Percentiles rank a stretch among this genome's conserved stretches.
phyloP scores from a whole-genome alignment of 805 yeast genomes.

The Saccharomyces paradoxus region DNA sequence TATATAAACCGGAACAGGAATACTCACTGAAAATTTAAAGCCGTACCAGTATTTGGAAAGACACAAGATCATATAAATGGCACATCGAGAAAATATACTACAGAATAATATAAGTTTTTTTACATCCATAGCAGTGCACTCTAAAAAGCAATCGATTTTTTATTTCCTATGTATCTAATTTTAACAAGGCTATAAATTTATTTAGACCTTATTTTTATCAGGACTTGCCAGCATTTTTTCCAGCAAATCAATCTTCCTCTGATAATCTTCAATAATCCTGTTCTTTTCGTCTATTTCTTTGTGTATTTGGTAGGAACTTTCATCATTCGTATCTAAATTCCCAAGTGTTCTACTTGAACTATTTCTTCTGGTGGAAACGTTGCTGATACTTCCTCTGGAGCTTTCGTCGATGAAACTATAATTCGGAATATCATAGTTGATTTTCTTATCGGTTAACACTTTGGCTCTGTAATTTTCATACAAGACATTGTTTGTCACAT shows the following conservation, averaged over 20 bases:
- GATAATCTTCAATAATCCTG: constrained; percentile 19
- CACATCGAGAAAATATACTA: neutral
- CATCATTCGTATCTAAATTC: neutral
- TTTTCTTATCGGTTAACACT: constrained; percentile 41
- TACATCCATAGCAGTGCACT: neutral
- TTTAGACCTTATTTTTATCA: neutral
- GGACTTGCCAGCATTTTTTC: constrained; percentile 9
- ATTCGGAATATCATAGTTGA: neutral
- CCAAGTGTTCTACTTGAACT: neutral
- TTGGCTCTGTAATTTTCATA: constrained; percentile 76
- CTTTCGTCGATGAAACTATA: neutral
- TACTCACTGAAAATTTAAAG: neutral
- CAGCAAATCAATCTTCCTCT: constrained; percentile 15
- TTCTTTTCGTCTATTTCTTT: constrained; percentile 19
- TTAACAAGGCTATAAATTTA: neutral
- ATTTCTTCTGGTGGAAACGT: neutral
- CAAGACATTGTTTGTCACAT: constrained; percentile 62
- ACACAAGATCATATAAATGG: neutral
- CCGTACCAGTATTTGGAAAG: neutral
- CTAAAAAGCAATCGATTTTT: neutral
- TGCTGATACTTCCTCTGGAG: neutral
- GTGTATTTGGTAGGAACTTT: neutral
- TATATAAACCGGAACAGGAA: neutral
- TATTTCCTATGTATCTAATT: neutral
- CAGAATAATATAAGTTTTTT: too few relatives aligned